These are phyloP conservation scores for Entomophthora muscae DNA, from an alignment of 371 early-diverging fungal species.

Conservation along the genomic window DNA sequence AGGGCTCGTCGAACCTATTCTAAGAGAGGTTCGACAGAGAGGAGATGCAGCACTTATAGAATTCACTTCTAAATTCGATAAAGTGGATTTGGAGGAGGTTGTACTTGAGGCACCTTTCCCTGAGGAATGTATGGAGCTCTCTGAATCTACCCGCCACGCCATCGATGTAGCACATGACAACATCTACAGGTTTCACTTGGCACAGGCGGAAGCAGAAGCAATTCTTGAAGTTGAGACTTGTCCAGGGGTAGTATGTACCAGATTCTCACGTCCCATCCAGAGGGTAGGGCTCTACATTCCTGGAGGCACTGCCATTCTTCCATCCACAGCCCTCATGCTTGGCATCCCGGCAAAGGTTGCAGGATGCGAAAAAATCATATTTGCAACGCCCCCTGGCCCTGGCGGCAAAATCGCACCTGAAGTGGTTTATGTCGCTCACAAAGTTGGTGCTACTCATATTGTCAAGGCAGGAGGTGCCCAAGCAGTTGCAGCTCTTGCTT, in stretches of 20 bases:
- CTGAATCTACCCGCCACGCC: conserved; percentile 49
- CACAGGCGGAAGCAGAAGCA: conserved; percentile 58
- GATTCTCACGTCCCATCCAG: conserved; percentile 86
- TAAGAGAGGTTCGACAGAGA: conserved; percentile 53
- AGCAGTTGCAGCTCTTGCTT: conserved; percentile 96
- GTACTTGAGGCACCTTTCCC: conserved; percentile 77
- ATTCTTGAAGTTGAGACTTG: conserved; percentile 74
- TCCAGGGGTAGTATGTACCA: conserved; percentile 87
- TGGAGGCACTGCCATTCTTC: conserved; percentile 93
- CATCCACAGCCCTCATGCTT: conserved; percentile 87
- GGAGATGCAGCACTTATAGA: conserved; percentile 79
- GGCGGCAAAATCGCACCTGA: conserved; percentile 88
- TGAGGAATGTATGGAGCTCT: conserved; percentile 38
- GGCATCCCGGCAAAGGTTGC: conserved; percentile 96
- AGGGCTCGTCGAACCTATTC: conserved; percentile 74
- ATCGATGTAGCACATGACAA: conserved; percentile 91
- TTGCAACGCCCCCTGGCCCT: conserved; percentile 89
- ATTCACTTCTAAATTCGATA: conserved; percentile 79
- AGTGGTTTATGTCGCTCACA: conserved; percentile 94
- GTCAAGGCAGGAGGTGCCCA: conserved; percentile 94
- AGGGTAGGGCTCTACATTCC: conserved; percentile 94
- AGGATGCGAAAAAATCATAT: conserved; percentile 82
- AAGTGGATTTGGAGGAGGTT: conserved; percentile 43
- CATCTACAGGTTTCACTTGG: conserved; percentile 81
- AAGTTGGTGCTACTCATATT: conserved; percentile 80